phyloP scores from a whole-genome alignment of 2,329 filamentous ascomycete genomes.

The Ambrosiella cleistominuta region DNA sequence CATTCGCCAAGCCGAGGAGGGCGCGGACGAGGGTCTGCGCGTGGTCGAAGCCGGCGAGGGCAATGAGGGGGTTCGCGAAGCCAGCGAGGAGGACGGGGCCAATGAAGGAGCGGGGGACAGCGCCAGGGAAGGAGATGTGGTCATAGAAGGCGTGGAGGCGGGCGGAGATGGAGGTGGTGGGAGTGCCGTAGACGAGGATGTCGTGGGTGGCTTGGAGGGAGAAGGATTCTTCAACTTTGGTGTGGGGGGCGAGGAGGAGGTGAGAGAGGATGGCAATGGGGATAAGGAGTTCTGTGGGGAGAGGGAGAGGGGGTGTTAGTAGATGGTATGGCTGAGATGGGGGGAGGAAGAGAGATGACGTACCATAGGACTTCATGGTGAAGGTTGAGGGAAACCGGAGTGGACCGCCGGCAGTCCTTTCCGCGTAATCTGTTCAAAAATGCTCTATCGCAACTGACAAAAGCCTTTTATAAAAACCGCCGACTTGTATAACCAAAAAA shows the following conservation, averaged over 20 bases:
- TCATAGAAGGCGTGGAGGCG: constrained; percentile 52
- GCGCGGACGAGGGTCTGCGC: constrained; percentile 50
- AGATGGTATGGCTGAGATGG: constrained; percentile 15
- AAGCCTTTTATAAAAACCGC: too few species aligned
- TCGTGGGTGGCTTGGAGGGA: constrained; percentile 91
- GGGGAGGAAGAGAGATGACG: constrained; percentile 7
- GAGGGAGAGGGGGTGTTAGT: constrained; percentile 22
- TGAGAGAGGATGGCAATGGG: constrained; percentile 50
- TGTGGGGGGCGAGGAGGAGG: constrained; percentile 63
- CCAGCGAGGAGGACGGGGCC: constrained; percentile 63
- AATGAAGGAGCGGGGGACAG: constrained; percentile 79
- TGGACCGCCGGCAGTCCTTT: too few species aligned
- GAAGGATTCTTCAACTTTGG: constrained; percentile 97
- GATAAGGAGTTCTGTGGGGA: constrained; percentile 28
- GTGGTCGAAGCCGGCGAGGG: constrained; percentile 38
- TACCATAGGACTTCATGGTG: constrained; percentile 11
- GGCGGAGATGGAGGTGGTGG: constrained; percentile 31
- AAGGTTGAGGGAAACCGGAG: neutral
- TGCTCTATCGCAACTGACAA: too few species aligned
- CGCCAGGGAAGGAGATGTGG: constrained; percentile 77
- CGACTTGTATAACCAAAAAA: too few species aligned
- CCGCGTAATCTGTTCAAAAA: too few species aligned
- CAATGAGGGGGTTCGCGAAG: constrained; percentile 48
- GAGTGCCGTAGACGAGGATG: constrained; percentile 64
- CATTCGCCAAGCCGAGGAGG: constrained; percentile 64